Percentiles rank a stretch among this genome's conserved stretches.
phyloP scores from a whole-genome alignment of 1,139 yeast genomes.

The Pneumocystis carinii region DNA sequence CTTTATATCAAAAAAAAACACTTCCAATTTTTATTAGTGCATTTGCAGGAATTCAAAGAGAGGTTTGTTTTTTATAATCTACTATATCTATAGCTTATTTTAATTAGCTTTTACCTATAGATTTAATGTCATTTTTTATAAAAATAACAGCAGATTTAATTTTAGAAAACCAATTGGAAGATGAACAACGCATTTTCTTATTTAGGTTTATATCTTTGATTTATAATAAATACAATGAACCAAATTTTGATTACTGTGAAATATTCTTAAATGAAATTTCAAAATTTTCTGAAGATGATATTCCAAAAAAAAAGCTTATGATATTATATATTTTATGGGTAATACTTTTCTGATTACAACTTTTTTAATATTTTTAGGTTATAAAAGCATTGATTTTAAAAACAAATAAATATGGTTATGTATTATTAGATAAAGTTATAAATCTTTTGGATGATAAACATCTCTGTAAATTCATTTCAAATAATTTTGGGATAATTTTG shows the following conservation, averaged over 20 bases:
- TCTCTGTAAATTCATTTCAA: conserved; percentile 31
- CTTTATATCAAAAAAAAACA: conserved; percentile 1
- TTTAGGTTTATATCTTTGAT: neutral
- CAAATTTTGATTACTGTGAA: neutral
- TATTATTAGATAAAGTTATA: conserved; percentile 28
- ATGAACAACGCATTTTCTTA: neutral
- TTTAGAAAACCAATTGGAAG: neutral
- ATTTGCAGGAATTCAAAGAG: neutral
- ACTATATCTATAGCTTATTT: neutral
- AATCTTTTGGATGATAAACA: conserved; percentile 24
- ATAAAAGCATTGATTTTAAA: conserved; percentile 54
- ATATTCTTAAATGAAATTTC: neutral
- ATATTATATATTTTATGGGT: neutral
- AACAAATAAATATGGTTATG: conserved; percentile 36
- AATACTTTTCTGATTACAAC: neutral
- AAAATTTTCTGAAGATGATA: neutral
- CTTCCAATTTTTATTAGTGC: neutral
- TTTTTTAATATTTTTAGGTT: conserved; percentile 37
- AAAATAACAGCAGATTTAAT: neutral
- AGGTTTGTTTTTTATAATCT: conserved; percentile 3
- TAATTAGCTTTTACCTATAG: neutral
- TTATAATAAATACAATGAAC: neutral
- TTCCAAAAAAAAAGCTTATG: neutral
- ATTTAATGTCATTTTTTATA: neutral
- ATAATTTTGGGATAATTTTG: conserved; percentile 47